Base-by-base conservation (phyloP, 2,329 filamentous ascomycete species). In the Lasiodiplodia gonubiensis region DNA sequence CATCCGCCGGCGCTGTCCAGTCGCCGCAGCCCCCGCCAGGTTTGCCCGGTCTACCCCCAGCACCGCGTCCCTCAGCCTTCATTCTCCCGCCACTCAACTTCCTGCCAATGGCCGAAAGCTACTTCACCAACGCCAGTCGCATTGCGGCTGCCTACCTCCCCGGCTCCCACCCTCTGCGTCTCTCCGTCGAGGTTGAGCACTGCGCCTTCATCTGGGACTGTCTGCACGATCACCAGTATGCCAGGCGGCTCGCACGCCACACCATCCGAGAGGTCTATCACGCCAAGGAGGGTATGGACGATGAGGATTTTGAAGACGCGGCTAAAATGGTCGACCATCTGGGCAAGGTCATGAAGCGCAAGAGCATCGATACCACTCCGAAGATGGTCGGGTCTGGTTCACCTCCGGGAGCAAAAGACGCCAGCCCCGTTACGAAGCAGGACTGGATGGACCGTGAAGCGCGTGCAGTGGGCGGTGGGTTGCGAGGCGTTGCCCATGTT, bases 201-300 rank as follows among this genome's bases (percentile, higher is more conserved):
- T 89, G 92, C 16, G 94, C 94, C 0, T 99, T 97, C 76, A 82
- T 97, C 0, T 97, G 94, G 82, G 95, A 98, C 75, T 98, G 94
- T 74, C 85, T 92, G 2, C 92, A 95, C 75, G 93, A 98, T 72
- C 84, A 87, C 55, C 89, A 94, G 25, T 88, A 84, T 42, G 93
- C 92, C 63, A 86, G 94, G 37, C 86, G 87, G 65, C 79, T 97
- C 16, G 94, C 95, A 12, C 90, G 92, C 73, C 86, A 89, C 46
- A 92, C 94, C 3, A 95, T 98, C 69, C 86, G 91, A 51, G 93
- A 97, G 73, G 94, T 97, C 0, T 97, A 97, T 76, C 91, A 93
- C 67, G 93, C 93, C 1, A 89, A 91, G 64, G 94, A 97, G 78
- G 92, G 92, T 23, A 94, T 98, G 88, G 92, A 96, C 68, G 94